phyloP scores from a whole-genome alignment of 2,329 filamentous ascomycete species.

The Tympanopsis confertula region DNA sequence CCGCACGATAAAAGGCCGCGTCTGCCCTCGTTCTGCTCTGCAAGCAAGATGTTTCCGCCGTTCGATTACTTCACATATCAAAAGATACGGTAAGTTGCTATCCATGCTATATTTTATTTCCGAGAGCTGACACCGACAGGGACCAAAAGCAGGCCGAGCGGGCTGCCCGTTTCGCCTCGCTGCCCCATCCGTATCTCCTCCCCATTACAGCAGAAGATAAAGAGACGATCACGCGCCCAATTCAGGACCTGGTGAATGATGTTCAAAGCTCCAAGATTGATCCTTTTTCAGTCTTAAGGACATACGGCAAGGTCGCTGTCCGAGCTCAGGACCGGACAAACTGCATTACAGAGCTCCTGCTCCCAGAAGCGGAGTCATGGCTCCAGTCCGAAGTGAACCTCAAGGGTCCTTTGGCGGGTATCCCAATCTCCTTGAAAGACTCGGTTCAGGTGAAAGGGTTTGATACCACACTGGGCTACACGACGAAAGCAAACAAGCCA shows the following conservation, averaged over 20 bases:
- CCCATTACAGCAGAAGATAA: background rate
- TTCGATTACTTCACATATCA: background rate
- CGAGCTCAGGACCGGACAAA: background rate
- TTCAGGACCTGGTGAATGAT: background rate
- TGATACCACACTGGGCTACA: conserved; percentile 53
- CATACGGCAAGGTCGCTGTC: conserved; percentile 1
- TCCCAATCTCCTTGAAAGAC: conserved; percentile 59
- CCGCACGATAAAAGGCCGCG: no score
- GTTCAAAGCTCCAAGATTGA: background rate
- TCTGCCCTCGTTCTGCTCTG: no score
- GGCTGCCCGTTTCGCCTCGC: background rate
- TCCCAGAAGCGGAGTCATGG: background rate
- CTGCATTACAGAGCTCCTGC: background rate
- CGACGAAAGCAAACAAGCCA: conserved; percentile 46
- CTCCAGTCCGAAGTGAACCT: background rate
- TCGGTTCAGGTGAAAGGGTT: conserved; percentile 52
- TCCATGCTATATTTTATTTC: no score
- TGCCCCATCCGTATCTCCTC: background rate
- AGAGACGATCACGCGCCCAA: background rate
- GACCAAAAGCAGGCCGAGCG: background rate
- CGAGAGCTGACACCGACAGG: no score
- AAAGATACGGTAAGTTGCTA: background rate
- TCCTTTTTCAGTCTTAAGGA: background rate
- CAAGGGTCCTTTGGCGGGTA: conserved; percentile 51
- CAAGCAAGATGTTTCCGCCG: background rate